A percentile compares a stretch with the other conserved stretches of the same genome.
Evolutionary conservation across 805 yeast species (phyloP).

Genomic region (Grigorovia yakushimaensis): DNA sequence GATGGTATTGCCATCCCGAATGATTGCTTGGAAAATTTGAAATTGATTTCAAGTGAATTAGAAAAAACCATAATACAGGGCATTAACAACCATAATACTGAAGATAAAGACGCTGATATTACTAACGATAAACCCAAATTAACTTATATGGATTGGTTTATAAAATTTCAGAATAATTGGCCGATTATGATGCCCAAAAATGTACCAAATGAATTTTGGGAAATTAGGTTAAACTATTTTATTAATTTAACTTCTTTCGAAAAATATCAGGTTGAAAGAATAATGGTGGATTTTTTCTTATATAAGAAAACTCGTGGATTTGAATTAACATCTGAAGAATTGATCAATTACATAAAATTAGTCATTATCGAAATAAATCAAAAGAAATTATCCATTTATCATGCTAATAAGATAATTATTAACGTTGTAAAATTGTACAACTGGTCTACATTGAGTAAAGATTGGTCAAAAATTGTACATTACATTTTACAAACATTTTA

Average conservation of each 20-base stretch:
- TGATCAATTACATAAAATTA: slow-evolving; percentile 12
- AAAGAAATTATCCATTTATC: neutral
- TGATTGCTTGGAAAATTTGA: neutral
- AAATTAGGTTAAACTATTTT: slow-evolving; percentile 12
- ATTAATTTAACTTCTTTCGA: slow-evolving; percentile 11
- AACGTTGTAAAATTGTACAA: slow-evolving; percentile 9
- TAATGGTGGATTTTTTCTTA: slow-evolving; percentile 15
- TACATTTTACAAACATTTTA: slow-evolving; percentile 15
- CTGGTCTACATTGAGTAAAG: slow-evolving; percentile 1
- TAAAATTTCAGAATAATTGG: slow-evolving; percentile 17
- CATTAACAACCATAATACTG: no score
- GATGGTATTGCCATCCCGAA: neutral
- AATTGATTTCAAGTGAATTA: neutral
- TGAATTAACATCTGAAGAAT: slow-evolving; percentile 11
- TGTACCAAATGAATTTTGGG: slow-evolving; percentile 14
- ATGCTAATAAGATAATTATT: slow-evolving; percentile 7
- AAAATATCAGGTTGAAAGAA: slow-evolving; percentile 7
- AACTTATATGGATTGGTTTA: slow-evolving; percentile 8
- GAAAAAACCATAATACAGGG: neutral
- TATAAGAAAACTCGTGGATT: slow-evolving; percentile 13
- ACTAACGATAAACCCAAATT: neutral
- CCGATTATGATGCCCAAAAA: slow-evolving; percentile 10
- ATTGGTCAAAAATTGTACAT: slow-evolving; percentile 11
- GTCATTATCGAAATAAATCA: neutral
- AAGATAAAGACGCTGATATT: neutral